phyloP scores from a whole-genome alignment of 148 eudicot species.

The Rhododendron ferrugineum region DNA sequence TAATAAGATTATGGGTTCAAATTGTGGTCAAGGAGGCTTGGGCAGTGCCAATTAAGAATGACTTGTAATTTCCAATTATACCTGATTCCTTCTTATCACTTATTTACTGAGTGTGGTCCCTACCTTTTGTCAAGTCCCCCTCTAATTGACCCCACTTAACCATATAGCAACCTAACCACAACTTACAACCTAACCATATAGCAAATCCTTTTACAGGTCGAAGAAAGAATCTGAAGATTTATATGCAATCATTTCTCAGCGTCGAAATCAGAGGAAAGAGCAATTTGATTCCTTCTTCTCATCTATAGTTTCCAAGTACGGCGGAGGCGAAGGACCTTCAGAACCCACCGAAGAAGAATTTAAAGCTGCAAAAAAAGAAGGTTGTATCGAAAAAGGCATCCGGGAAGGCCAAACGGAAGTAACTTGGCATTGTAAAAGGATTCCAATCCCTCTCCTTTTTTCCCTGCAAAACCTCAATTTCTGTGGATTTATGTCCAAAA shows the following conservation, averaged over 20 bases:
- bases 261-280: slow-evolving; percentile 66
- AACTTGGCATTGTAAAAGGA: slow-evolving; percentile 9
- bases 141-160: too few species aligned
- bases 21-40: too few species aligned
- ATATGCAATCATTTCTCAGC: slow-evolving; percentile 69
- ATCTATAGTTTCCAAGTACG: slow-evolving; percentile 63
- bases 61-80: too few species aligned
- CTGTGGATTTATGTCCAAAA: not conserved
- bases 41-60: too few species aligned
- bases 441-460: not conserved
- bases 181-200: not conserved
- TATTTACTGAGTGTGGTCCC: too few species aligned
- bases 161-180: too few species aligned
- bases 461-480: not conserved
- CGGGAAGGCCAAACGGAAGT: slow-evolving; percentile 37
- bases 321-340: slow-evolving; percentile 40
- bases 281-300: slow-evolving; percentile 76
- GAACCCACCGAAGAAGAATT: slow-evolving; percentile 93
- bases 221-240: slow-evolving; percentile 60
- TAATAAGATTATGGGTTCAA: too few species aligned
- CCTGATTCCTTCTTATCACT: too few species aligned
- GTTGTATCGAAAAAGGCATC: slow-evolving; percentile 42
- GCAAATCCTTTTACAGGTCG: slow-evolving; percentile 28
- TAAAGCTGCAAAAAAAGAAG: slow-evolving; percentile 59
- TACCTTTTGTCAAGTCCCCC: too few species aligned